Base-by-base conservation (phyloP, 208 protist genomes). In the Trypanosoma mega region DNA sequence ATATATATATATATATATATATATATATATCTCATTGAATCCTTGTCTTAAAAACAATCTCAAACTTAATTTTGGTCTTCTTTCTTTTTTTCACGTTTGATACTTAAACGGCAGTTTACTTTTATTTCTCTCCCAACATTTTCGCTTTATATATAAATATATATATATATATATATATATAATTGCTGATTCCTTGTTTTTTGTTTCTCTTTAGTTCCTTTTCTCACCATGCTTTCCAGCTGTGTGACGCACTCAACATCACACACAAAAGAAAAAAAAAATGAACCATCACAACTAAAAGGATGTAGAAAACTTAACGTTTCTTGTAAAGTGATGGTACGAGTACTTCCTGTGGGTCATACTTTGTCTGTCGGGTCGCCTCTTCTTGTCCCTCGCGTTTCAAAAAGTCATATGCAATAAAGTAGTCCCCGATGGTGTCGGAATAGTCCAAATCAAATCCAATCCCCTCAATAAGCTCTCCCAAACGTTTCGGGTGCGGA, bases 311-410 rank as follows among this genome's bases (percentile, higher is more conserved):
- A 18, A n/a, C 4, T 86, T 77, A 97, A 26, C 96, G 80, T 61
- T 96, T 97, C 65, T 98, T 98, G 74, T 98, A 98, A 14, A 97
- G 54, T 49, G 94, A 98, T 7, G 94, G 92, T 54, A 98, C 79
- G 8, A 98, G 73, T 16, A 87, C 78, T 6, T 93, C 90, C 12
- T 76, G 58, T 11, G 78, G 81, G 1, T 62, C 54, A 53, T 95
- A 80, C 1, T 62, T 56, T 33, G 82, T 61, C 37, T 78, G 36
- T 14, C 39, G 58, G 47, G 93, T 84, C 2, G 85, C 48, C 18
- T 73, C 37, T 9, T 54, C 51, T 55, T 84, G 70, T 1, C 63
- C 67, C 2, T 93, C 82, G 18, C 58, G 66, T 61, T 97, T 96
- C 31, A 90, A 65, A 59, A 97, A 97, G 54, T 97, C 90, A 60